Percentiles rank a stretch among this genome's conserved stretches.
Conservation (phyloP, 2,329 filamentous ascomycete species). For the Penicillium sp. region DNA sequence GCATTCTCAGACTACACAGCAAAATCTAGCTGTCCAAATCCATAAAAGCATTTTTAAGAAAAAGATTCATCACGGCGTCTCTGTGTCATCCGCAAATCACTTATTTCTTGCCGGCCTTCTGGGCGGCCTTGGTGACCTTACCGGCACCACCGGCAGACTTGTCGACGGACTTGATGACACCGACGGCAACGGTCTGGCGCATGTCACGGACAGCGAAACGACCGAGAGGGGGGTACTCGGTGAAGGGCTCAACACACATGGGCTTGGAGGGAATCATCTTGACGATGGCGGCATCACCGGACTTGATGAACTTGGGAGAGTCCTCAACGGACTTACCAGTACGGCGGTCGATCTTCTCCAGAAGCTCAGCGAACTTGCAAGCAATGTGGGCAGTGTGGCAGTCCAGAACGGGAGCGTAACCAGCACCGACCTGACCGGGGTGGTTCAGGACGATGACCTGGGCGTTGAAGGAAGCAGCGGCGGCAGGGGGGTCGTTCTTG, state of each 20-base stretch:
- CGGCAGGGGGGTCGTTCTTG: conserved; percentile 97
- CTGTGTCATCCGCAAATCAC: conserved; percentile 25
- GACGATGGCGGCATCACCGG: conserved; percentile 99
- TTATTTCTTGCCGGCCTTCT: conserved; percentile 72
- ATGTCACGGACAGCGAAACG: conserved; percentile 99
- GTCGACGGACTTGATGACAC: conserved; percentile 64
- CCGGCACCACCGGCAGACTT: conserved; percentile 56
- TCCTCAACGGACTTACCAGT: conserved; percentile 95
- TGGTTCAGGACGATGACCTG: conserved; percentile 99
- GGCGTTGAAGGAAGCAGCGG: conserved; percentile 91
- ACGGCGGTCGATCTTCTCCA: conserved; percentile 99
- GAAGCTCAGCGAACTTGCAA: conserved; percentile 99
- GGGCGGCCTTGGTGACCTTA: conserved; percentile 61
- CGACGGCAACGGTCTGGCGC: conserved; percentile 45
- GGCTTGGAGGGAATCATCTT: conserved; percentile 99
- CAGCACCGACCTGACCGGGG: conserved; percentile 98
- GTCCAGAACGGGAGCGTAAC: conserved; percentile 98
- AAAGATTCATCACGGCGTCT: conserved; percentile 28
- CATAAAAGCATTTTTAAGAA: conserved; percentile 23
- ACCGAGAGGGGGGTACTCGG: conserved; percentile 97
- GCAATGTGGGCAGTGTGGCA: conserved; percentile 99
- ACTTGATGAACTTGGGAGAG: conserved; percentile 99
- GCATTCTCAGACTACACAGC: conserved; percentile 21
- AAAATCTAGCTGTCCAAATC: conserved; percentile 24
- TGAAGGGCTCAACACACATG: conserved; percentile 99